These are phyloP conservation scores for Dioscorea zingiberensis DNA, from an alignment of 106 monocot species.

Conservation along the genomic window DNA sequence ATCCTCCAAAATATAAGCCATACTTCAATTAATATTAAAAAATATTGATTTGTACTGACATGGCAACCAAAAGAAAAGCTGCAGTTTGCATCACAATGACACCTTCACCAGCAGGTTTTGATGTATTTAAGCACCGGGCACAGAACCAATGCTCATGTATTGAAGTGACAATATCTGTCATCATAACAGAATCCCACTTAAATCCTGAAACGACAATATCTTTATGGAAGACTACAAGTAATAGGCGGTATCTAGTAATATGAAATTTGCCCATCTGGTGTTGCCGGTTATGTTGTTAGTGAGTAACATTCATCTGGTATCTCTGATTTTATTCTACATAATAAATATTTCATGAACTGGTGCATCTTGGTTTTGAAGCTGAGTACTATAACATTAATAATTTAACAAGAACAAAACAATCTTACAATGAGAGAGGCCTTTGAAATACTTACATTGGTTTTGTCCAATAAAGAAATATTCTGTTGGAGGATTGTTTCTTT, in stretches of 20 bases:
- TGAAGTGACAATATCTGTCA: slow-evolving; percentile 85
- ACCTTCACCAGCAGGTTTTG: slow-evolving; percentile 85
- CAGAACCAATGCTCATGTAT: slow-evolving; percentile 93
- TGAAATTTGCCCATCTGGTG: too few relatives aligned
- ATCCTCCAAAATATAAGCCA: not conserved
- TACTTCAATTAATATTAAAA: not conserved
- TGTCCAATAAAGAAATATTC: slow-evolving; percentile 72
- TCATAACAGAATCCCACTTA: not conserved
- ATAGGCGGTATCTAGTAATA: not conserved
- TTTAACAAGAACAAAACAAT: not conserved
- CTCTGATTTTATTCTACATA: not conserved
- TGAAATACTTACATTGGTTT: slow-evolving; percentile 64
- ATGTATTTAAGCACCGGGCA: slow-evolving; percentile 76
- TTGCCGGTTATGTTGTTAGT: too few relatives aligned
- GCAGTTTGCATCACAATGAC: slow-evolving; percentile 73
- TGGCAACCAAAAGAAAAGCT: slow-evolving; percentile 67
- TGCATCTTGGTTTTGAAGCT: not conserved
- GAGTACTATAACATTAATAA: not conserved
- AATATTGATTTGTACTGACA: slow-evolving; percentile 41
- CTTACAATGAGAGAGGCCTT: not conserved
- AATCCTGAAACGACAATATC: not conserved
- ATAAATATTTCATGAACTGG: not conserved
- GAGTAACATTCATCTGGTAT: not conserved
- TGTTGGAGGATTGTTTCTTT: slow-evolving; percentile 46
- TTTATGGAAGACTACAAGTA: not conserved